phyloP scores from a whole-genome alignment of 2,329 filamentous ascomycete species.

The Penicillium aurantiogriseum region DNA sequence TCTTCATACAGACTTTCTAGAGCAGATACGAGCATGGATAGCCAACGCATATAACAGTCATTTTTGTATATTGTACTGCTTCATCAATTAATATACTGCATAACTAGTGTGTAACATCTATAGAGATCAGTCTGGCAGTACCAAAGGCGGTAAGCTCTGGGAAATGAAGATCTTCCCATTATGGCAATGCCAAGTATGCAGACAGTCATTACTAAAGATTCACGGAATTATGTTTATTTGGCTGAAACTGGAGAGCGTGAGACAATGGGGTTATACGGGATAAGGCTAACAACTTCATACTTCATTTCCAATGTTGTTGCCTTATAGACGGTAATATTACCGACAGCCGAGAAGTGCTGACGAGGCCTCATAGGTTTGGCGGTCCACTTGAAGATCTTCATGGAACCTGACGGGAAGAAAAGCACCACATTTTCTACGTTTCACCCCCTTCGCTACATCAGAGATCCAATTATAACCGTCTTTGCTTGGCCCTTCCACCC shows the following conservation, averaged over 20 bases:
- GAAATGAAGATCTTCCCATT: background rate
- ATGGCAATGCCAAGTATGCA: background rate
- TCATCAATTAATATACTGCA: background rate
- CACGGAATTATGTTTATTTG: background rate
- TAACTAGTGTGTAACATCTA: too few species aligned
- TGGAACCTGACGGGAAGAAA: background rate
- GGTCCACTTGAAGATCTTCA: background rate
- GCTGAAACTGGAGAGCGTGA: background rate
- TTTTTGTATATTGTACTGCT: background rate
- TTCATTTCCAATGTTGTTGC: background rate
- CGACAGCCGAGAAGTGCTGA: background rate
- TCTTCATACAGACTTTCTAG: background rate
- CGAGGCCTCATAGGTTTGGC: background rate
- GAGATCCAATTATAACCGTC: conserved; percentile 1
- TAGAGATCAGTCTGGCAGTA: background rate
- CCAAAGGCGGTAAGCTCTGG: background rate
- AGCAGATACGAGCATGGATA: background rate
- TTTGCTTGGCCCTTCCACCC: background rate
- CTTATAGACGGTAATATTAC: background rate
- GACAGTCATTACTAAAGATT: background rate
- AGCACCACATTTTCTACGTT: conserved; percentile 5
- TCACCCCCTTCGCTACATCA: background rate
- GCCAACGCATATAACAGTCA: background rate
- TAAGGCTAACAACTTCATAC: background rate
- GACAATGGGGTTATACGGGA: background rate